Base-by-base conservation (phyloP, 2,329 filamentous ascomycete genomes). In the Alternaria infectoria region DNA sequence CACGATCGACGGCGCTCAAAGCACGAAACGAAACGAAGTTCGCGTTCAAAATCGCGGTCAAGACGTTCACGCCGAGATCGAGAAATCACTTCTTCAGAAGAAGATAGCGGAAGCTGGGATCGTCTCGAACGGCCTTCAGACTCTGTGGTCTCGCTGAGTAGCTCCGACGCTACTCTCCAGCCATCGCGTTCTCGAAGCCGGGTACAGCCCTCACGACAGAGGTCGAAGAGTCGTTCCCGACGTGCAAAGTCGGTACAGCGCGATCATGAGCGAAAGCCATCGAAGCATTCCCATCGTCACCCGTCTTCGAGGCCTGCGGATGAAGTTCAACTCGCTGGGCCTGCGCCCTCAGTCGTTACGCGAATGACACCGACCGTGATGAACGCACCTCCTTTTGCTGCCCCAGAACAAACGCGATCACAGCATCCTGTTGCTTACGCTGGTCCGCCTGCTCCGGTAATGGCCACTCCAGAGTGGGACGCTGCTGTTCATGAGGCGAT, bases 141-240 rank as follows among this genome's bases (percentile, higher is more conserved):
- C 21, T 67, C 65, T 1, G 49, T 52, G 7, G 54, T 62, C n/a
- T 67, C 66, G 1, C 21, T 36, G n/a, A 59, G 58, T 6, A 62
- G 25, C 21, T 68, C 68, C 10, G 61, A 69, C n/a, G 61, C 63
- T 6, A 70, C 66, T 3, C 26, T 67, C 23, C 61, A 62, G 9
- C 64, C 66, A 3, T 64, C 58, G 8, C 61, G 59, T 13, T 65
- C 66, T 36, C 64, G 52, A 23, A 68, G 59, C 21, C 57, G 63
- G 15, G 6, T 23, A 13, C 59, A 60, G 1, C 25, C 47, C 9
- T 19, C 25, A 26, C 46, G 43, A 23, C 63, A 19, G 6, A 64
- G 15, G 6, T 50, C 64, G 5, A 51, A 59, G 11, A 50, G 59
- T 10, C 40, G 28, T 7, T 58, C 50, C 3, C 57, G 49, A 17